These are phyloP conservation scores for Kurtzmaniella fragi DNA, from an alignment of 805 yeast species.

Conservation along the genomic window DNA sequence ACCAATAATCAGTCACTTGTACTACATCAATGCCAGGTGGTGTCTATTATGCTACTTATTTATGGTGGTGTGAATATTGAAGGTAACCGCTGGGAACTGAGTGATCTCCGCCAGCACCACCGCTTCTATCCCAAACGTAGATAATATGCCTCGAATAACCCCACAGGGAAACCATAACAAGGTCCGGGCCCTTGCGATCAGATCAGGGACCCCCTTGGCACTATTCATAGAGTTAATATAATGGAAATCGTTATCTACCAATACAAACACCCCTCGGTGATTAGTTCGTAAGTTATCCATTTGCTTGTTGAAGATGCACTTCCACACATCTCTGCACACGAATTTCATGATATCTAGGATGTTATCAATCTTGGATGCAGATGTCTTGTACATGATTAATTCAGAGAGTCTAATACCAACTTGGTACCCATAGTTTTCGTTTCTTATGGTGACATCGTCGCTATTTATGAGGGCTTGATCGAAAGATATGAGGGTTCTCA, in stretches of 20 bases:
- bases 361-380: conserved; percentile 47
- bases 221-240: conserved; percentile 49
- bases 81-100: conserved; percentile 63
- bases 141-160: conserved; percentile 64
- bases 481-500: conserved; percentile 41
- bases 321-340: conserved; percentile 91
- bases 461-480: conserved; percentile 28
- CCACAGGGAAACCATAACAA: conserved; percentile 75
- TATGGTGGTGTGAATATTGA: conserved; percentile 58
- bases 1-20: too few species aligned
- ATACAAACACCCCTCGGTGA: conserved; percentile 79
- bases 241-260: conserved; percentile 63
- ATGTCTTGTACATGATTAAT: conserved; percentile 35
- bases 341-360: conserved; percentile 84
- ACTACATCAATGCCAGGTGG: too few species aligned
- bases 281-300: conserved; percentile 91
- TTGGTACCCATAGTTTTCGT: conserved; percentile 67
- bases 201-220: conserved; percentile 37
- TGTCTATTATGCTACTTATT: conserved; percentile 27
- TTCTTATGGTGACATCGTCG: conserved; percentile 52
- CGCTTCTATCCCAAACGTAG: conserved; percentile 64
- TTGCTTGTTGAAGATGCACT: conserved; percentile 70
- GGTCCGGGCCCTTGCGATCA: conserved; percentile 38
- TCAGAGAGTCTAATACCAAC: conserved; percentile 58
- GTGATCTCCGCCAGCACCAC: conserved; percentile 60